Base-by-base conservation (phyloP, 164 flowering plant species). In the Vitis amurensis region DNA sequence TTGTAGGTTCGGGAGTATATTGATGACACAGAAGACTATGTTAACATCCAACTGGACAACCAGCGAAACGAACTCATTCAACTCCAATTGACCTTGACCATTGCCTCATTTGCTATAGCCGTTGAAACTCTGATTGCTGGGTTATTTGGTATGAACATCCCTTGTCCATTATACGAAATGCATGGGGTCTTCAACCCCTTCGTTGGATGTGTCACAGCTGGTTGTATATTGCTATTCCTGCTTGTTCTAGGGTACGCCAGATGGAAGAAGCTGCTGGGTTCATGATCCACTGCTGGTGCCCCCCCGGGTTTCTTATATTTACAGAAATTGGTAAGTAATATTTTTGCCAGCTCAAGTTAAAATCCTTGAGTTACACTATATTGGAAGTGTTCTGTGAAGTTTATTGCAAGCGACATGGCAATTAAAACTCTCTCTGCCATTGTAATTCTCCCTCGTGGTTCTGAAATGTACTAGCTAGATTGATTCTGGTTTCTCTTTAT, bases 11-110 rank as follows among this genome's bases (percentile, higher is more conserved):
- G 99, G 16, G 99, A 95, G 75, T 95, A 95, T 72, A 88, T 95
- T 44, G 97, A 92, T 73, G 98, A 95, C 83, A 94, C 97, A 11
- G 98, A 94, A 67, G 99, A 92, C 74, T 95, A 95, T 68, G 97
- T 93, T 11, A 93, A 94, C 80, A 94, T 94, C 76, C 97, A 91
- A 68, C 99, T 94, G 10, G 98, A 91, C 85, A 90, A 94, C 82
- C 97, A 94, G 75, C 81, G 98, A 74, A 92, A 95, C 71, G 97
- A 93, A 74, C 94, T 95, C 31, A 91, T 95, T 73, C 98, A 93
- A 71, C 91, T 95, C 12, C 97, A 93, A 77, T 64, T 95, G 86
- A 91, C 80, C 37, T 69, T 95, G 68, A 93, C 97, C 37, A 96
- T 91, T n/a, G 97, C 97, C 27, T 85, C 99, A 55, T 92, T 96